Base-by-base conservation (phyloP, 2,329 filamentous ascomycete genomes). In the Alternaria burnsii region DNA sequence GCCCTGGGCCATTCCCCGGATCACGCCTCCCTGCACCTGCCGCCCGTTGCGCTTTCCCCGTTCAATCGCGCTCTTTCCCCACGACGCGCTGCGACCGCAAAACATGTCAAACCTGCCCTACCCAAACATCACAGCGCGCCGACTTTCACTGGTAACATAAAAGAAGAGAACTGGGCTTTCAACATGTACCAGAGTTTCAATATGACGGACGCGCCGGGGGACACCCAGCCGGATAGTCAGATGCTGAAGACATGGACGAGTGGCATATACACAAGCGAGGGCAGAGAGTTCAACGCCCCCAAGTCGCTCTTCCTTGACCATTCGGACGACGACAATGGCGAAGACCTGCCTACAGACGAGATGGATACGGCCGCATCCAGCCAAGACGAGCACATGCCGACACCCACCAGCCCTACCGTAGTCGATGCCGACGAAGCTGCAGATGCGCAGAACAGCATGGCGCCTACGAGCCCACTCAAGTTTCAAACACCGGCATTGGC, bases 211-310 rank as follows among this genome's bases (percentile, higher is more conserved):
- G 69, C 63, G 18, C 72, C 73, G 2, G 81, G 81, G 51, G 82
- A 84, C 61, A 84, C 82, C 1, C 82, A 84, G 71, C 76, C 78
- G 24, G 80, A 82, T 55, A 81, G 81, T 54, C 82, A 84, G 63
- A 78, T 83, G 46, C 81, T 82, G 67, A 78, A 71, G 47, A 69
- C 80, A 22, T 81, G 71, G 61, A 77, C 74, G 44, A 80, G 77
- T 41, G 71, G 65, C 26, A 58, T 72, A 24, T 67, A 58, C 18
- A 61, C 55, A 40, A 62, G 59, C 44, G 63, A 61, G 24, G 63
- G 46, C 22, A 61, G 40, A 42, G 60, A 63, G 40, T 40, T 42
- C 46, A 43, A 20, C 47, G 51, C 14, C 22, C 54, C 71, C 51
- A 59, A 64, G 51, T 73, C 71, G 34, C 62, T 72, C 18, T 70